phyloP scores from a whole-genome alignment of 1,284 basidiomycete species.

The Austroboletus novae-zelandiae region DNA sequence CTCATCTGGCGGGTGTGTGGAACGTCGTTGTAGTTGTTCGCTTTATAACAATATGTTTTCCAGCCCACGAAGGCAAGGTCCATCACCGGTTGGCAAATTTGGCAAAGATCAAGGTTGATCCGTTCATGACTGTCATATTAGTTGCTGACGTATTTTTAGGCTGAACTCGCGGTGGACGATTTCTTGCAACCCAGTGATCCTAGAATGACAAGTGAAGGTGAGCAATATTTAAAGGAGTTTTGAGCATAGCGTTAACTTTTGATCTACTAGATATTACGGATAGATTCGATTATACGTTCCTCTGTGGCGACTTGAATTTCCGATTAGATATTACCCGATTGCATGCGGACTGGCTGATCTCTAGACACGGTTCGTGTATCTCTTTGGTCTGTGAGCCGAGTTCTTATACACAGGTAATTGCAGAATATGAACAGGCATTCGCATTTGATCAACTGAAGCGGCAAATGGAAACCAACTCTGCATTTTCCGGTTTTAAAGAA shows the following conservation, averaged over 20 bases:
- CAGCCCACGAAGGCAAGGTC: slow-evolving; percentile 75
- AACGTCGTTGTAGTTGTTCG: background rate
- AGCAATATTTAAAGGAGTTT: background rate
- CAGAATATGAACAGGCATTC: slow-evolving; percentile 70
- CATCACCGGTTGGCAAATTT: slow-evolving; percentile 69
- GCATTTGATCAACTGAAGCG: slow-evolving; percentile 79
- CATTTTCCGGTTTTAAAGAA: slow-evolving; percentile 70
- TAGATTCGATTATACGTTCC: slow-evolving; percentile 79
- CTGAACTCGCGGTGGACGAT: slow-evolving; percentile 62
- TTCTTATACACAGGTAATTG: background rate
- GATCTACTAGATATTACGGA: slow-evolving; percentile 65
- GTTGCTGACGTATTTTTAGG: slow-evolving; percentile 35
- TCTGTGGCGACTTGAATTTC: slow-evolving; percentile 83
- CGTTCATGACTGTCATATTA: slow-evolving; percentile 1
- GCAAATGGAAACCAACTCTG: slow-evolving; percentile 60
- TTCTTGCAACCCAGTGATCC: slow-evolving; percentile 65
- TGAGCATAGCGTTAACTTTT: background rate
- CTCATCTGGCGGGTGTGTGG: slow-evolving; percentile 75
- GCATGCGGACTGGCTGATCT: slow-evolving; percentile 72
- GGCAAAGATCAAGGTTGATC: slow-evolving; percentile 67
- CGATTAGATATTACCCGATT: slow-evolving; percentile 69
- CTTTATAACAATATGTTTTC: slow-evolving; percentile 4
- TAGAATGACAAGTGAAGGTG: slow-evolving; percentile 65
- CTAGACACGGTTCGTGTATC: slow-evolving; percentile 44
- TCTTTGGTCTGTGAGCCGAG: background rate